Evolutionary conservation across 2,329 filamentous ascomycete species (phyloP).

Genomic region (Coniochaeta prunicola): DNA sequence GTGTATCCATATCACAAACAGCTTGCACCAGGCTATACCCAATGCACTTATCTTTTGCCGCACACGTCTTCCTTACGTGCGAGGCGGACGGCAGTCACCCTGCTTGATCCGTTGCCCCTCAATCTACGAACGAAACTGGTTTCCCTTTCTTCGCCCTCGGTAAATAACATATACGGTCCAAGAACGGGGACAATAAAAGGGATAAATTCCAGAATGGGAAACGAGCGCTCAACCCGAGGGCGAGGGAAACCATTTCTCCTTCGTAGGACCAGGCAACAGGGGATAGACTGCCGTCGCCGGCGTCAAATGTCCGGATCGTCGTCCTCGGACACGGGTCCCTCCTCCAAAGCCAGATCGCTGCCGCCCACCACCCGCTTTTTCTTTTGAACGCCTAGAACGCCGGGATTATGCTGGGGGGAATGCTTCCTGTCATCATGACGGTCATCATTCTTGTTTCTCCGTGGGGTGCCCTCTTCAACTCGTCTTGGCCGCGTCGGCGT

Average conservation of each 20-base stretch:
- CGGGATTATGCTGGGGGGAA: slow-evolving; percentile 23
- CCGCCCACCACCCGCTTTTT: slow-evolving; percentile 24
- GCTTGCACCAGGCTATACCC: not conserved
- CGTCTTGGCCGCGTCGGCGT: slow-evolving; percentile 47
- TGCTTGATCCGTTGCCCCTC: slow-evolving; percentile 54
- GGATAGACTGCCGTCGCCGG: slow-evolving; percentile 55
- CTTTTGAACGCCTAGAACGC: slow-evolving; percentile 48
- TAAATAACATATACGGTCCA: not conserved
- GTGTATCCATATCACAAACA: not conserved
- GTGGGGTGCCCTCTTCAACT: slow-evolving; percentile 55
- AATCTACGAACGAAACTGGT: slow-evolving; percentile 33
- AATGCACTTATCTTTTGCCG: not conserved
- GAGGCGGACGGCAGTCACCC: slow-evolving; percentile 49
- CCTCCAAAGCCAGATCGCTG: slow-evolving; percentile 29
- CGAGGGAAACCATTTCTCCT: slow-evolving; percentile 12
- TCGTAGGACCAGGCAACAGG: slow-evolving; percentile 58
- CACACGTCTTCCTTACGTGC: not conserved
- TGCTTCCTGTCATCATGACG: slow-evolving; percentile 10
- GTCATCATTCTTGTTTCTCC: slow-evolving; percentile 27
- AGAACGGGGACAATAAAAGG: not conserved
- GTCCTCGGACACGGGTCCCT: slow-evolving; percentile 52
- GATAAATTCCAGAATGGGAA: slow-evolving; percentile 4
- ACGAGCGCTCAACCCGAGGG: not conserved
- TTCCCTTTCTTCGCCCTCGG: not conserved
- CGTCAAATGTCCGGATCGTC: slow-evolving; percentile 58